Evolutionary conservation across 2,329 filamentous ascomycete genomes (phyloP), one percentile per base, ranked within the genome.

Genomic region (Aspergillus pseudoviridinutans): DNA sequence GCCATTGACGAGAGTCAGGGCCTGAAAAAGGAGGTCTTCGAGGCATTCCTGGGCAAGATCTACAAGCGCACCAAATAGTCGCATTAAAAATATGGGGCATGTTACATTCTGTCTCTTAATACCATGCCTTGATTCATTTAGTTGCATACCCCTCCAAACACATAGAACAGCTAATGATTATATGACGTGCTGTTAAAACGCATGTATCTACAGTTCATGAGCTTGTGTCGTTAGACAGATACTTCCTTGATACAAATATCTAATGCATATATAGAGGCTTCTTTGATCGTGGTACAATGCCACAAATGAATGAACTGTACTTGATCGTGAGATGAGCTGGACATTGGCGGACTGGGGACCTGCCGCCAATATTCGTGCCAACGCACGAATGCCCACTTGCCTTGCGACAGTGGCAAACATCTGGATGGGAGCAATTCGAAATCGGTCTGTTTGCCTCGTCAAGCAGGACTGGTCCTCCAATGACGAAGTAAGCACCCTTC

Each of bases 31-130:
- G 84, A 82, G 58, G 85, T 97, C 44, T 96, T 97, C 66, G 89
- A 96, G 68, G 84, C 85, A 49, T 99, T 97, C 83, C 81, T 99
- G 64, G 82, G 82, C 76, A 99, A 99, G 85, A 97, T 99, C 73
- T 97, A 97, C 85, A 96, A 96, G 87, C 85, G 94, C 72, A 94
- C 86, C 84, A 97, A 96, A 80, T 97, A 90, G 74, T 76, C 57
- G 12, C 20, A 9, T 10, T 44, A 24, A 44, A 24, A 44, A 1
- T 20, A 20, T 12, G n/a, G 3, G 17, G n/a, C 41, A 12, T 44
- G 8, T 4, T 22, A 17, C 41, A 12, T 44, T 44, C 22, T 22
- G n/a, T 22, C 22, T 44, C 32, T 38, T 6, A 38, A 38, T 44
- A 5, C 22, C 44, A 47, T 47, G 22, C n/a, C 24, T 47, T 14